A percentile compares a stretch with the other conserved stretches of the same genome.
phyloP scores from a whole-genome alignment of 495 filamentous ascomycete species.

The Trichoderma gamsii region DNA sequence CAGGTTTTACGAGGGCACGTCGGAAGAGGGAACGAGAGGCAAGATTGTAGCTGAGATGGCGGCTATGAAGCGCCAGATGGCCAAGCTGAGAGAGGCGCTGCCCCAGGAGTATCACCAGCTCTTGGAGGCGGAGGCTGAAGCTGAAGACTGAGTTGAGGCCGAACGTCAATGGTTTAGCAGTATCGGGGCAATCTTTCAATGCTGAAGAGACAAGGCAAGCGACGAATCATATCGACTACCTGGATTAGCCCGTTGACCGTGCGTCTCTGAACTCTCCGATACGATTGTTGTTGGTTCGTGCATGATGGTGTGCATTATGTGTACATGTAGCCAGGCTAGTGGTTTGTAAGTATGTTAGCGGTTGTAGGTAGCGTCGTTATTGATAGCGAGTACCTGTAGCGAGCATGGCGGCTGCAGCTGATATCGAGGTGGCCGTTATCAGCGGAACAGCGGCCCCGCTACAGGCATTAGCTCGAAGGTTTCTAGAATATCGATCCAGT shows the following conservation, averaged over 20 bases:
- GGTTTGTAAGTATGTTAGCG: too few relatives aligned
- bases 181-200: too few relatives aligned
- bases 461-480: too few relatives aligned
- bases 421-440: too few relatives aligned
- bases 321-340: background rate
- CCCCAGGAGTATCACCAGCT: slow-evolving; percentile 5
- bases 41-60: background rate
- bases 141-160: background rate
- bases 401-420: too few relatives aligned
- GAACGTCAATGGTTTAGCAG: too few relatives aligned
- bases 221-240: too few relatives aligned
- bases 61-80: slow-evolving; percentile 9
- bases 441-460: too few relatives aligned
- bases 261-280: background rate
- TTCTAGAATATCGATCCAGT: too few relatives aligned
- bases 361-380: too few relatives aligned
- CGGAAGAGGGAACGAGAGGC: background rate
- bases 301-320: background rate
- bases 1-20: slow-evolving; percentile 13
- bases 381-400: too few relatives aligned
- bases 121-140: background rate
- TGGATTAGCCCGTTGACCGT: background rate
- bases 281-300: background rate
- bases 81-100: background rate
- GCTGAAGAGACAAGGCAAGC: too few relatives aligned